phyloP scores from a whole-genome alignment of 2,329 filamentous ascomycete genomes.

The Exophiala bonariae region DNA sequence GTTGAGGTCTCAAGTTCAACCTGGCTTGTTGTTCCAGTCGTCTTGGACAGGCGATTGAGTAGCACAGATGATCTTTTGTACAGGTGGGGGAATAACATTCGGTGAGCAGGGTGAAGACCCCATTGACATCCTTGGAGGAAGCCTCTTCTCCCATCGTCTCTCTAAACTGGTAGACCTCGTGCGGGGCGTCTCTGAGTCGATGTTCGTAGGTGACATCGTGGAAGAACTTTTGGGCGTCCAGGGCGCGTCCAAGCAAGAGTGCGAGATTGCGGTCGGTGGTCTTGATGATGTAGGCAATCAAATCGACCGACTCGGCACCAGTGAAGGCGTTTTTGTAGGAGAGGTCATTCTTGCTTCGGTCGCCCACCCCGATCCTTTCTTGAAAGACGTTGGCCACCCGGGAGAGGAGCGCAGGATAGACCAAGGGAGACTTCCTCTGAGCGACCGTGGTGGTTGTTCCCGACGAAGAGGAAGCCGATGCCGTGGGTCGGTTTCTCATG shows the following conservation, averaged over 20 bases:
- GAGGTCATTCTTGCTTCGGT: slow-evolving; percentile 93
- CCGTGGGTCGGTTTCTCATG: slow-evolving; percentile 54
- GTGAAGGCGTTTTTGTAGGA: slow-evolving; percentile 98
- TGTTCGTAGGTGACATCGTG: slow-evolving; percentile 99
- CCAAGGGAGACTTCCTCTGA: slow-evolving; percentile 72
- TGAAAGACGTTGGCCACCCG: slow-evolving; percentile 89
- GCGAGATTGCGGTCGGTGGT: slow-evolving; percentile 95
- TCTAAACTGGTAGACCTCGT: slow-evolving; percentile 94
- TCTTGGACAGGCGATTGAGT: slow-evolving; percentile 94
- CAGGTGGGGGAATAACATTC: slow-evolving; percentile 99
- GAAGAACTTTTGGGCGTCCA: slow-evolving; percentile 98
- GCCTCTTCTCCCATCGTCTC: slow-evolving; percentile 84
- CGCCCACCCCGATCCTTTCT: slow-evolving; percentile 79
- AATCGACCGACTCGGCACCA: slow-evolving; percentile 90
- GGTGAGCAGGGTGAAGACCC: slow-evolving; percentile 91
- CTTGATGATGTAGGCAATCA: slow-evolving; percentile 94
- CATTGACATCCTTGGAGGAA: slow-evolving; percentile 74
- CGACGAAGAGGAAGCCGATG: slow-evolving; percentile 56
- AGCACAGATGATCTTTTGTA: slow-evolving; percentile 91
- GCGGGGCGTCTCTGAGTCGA: slow-evolving; percentile 85
- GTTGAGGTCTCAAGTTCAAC: slow-evolving; percentile 88
- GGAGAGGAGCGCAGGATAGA: slow-evolving; percentile 93
- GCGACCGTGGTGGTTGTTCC: slow-evolving; percentile 63
- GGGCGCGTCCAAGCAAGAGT: slow-evolving; percentile 80
- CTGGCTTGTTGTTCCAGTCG: slow-evolving; percentile 92